Conservation (phyloP, 75 land plant genomes). For the Azolla pinnata region DNA sequence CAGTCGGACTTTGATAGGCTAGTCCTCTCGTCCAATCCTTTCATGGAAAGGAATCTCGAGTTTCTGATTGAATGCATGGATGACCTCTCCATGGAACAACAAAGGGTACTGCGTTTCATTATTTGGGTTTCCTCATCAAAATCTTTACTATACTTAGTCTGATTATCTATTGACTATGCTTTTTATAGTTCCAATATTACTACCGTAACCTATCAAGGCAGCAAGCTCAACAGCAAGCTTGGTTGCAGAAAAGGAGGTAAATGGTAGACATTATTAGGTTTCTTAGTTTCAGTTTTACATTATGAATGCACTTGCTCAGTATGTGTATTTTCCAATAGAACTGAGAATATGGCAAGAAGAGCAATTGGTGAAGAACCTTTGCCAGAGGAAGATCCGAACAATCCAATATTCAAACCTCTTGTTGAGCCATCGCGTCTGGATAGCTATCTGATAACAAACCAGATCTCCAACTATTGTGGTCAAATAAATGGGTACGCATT, state of each 20-base stretch:
- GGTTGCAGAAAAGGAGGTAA: slow-evolving; percentile 94
- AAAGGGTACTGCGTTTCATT: slow-evolving; percentile 45
- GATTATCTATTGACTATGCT: not conserved
- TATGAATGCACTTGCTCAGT: not conserved
- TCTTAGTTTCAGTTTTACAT: not conserved
- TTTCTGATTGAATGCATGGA: slow-evolving; percentile 96
- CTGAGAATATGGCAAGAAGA: slow-evolving; percentile 71
- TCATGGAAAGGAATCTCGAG: slow-evolving; percentile 82
- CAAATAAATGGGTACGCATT: slow-evolving; percentile 84
- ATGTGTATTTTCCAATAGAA: slow-evolving; percentile 29
- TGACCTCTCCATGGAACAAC: slow-evolving; percentile 82
- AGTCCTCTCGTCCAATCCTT: slow-evolving; percentile 67
- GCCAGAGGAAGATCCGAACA: slow-evolving; percentile 91
- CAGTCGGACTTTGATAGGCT: slow-evolving; percentile 89
- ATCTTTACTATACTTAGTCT: not conserved
- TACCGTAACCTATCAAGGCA: slow-evolving; percentile 80
- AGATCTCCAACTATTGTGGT: slow-evolving; percentile 80
- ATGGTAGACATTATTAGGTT: not conserved
- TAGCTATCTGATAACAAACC: slow-evolving; percentile 82
- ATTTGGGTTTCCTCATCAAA: slow-evolving; percentile 1
- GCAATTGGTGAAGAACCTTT: slow-evolving; percentile 82
- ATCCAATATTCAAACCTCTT: slow-evolving; percentile 77
- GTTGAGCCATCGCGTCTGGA: slow-evolving; percentile 89
- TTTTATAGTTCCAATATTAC: slow-evolving; percentile 71
- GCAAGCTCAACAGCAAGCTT: slow-evolving; percentile 91